A percentile compares a stretch with the other conserved stretches of the same genome.
These are phyloP conservation scores for Tagetes patula DNA, from an alignment of 129 eudicot genomes.

Conservation along the genomic window DNA sequence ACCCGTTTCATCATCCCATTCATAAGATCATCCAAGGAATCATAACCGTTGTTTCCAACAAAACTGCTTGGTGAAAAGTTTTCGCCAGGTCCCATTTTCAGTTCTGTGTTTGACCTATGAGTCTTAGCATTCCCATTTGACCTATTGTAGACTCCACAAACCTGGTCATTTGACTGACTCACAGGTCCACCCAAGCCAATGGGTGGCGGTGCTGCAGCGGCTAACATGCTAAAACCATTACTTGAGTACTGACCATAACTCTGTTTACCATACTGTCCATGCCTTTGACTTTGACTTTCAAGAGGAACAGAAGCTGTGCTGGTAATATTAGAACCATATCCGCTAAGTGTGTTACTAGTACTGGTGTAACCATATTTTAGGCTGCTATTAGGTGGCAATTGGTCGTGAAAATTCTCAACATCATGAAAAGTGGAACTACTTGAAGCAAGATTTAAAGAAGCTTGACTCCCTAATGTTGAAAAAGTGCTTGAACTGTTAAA, in stretches of 20 bases:
- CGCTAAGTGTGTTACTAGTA: constrained; percentile 28
- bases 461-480: constrained; percentile 40
- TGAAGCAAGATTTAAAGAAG: constrained; percentile 41
- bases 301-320: constrained; percentile 40
- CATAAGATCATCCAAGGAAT: constrained; percentile 84
- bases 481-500: constrained; percentile 37
- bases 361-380: constrained; percentile 47
- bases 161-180: constrained; percentile 41
- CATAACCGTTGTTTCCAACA: constrained; percentile 50
- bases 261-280: constrained; percentile 46
- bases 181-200: constrained; percentile 34
- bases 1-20: constrained; percentile 83
- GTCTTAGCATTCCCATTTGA: constrained; percentile 38
- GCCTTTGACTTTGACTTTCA: constrained; percentile 52
- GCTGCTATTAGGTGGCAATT: constrained; percentile 37
- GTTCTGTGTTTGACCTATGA: constrained; percentile 41
- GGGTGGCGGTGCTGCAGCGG: constrained; percentile 31
- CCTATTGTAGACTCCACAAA: constrained; percentile 37
- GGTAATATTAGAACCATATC: constrained; percentile 43
- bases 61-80: constrained; percentile 48
- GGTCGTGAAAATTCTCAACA: constrained; percentile 40
- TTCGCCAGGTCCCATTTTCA: constrained; percentile 49
- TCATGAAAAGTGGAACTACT: constrained; percentile 48
- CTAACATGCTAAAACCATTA: constrained; percentile 36
- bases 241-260: constrained; percentile 44